Evolutionary conservation across 352 stramenopile species (phyloP).

Genomic region (Pythium brassicae): DNA sequence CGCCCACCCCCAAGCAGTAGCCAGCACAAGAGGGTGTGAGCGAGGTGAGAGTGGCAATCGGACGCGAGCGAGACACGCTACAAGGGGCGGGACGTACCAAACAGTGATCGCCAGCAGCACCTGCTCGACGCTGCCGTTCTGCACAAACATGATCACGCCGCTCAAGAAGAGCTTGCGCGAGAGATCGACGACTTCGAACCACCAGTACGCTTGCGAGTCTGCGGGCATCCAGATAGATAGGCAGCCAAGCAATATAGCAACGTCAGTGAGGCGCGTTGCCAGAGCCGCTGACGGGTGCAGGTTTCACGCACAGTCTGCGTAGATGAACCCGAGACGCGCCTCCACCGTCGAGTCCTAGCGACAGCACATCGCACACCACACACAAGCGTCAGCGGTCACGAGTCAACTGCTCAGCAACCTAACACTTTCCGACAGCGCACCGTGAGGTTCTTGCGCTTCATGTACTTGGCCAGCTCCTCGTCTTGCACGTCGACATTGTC

Average conservation of each 20-base stretch:
- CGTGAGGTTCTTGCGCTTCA: conserved; percentile 69
- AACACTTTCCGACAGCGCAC: conserved; percentile 15
- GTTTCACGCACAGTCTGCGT: conserved; percentile 53
- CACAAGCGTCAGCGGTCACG: not conserved
- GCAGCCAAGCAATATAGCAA: too few relatives aligned
- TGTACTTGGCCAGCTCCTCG: conserved; percentile 66
- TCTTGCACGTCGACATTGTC: conserved; percentile 53
- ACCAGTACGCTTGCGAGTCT: conserved; percentile 71
- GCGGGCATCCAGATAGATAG: conserved; percentile 1
- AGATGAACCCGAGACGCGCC: conserved; percentile 70
- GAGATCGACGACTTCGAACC: conserved; percentile 79
- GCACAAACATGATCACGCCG: conserved; percentile 68
- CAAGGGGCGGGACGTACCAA: conserved; percentile 24
- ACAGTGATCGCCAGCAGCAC: conserved; percentile 60
- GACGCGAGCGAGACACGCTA: not conserved
- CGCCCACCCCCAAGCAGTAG: not conserved
- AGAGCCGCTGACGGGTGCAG: not conserved
- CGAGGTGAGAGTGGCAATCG: too few relatives aligned
- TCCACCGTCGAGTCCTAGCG: conserved; percentile 60
- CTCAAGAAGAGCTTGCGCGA: conserved; percentile 75
- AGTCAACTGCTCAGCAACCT: not conserved
- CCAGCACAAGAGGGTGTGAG: not conserved
- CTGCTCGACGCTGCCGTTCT: conserved; percentile 67
- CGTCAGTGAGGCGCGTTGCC: not conserved
- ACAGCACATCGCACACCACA: not conserved